Evolutionary conservation across 805 yeast species (phyloP), one percentile per base, ranked within the genome.

Genomic region (Nakazawaea ambrosiae): DNA sequence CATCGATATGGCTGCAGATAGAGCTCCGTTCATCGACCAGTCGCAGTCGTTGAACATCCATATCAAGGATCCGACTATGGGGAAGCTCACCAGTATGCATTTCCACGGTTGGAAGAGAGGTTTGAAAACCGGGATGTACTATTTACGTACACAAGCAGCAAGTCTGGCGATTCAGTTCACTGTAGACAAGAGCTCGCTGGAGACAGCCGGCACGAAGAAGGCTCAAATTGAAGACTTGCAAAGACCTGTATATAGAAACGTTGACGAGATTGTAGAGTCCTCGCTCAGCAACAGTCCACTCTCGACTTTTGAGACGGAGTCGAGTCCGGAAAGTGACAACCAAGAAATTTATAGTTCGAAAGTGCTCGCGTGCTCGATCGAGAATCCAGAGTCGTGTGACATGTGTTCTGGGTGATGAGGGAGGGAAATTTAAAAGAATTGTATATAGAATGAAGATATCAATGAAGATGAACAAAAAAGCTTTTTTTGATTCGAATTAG

Each of bases 71-170:
- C 97, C 97, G 49, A 90, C 97, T 8, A 86, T 90, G 95, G 96
- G 96, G 58, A 92, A 92, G 63, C 75, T 92, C 57, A 92, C 98
- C 7, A 78, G 90, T 43, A 92, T 92, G 97, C 98, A 92, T 62
- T 92, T 92, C 71, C 90, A 92, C 57, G 98, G 97, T 42, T 92
- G 98, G 98, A 86, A 87, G 73, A 87, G 84, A 69, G 98, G 98
- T 45, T 75, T 92, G 60, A 92, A 92, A 75, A 92, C 98, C 17
- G 98, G 98, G 62, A 92, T 92, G 97, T 92, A 92, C 70, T 92
- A 92, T 65, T 69, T 92, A 61, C 83, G 97, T 68, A 90, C 97
- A 8, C 95, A 87, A 71, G 97, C 97, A 47, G 98, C 97, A 25
- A 80, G 96, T 36, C 90, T 96, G 40, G 96, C 97, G 36, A 92